These are phyloP conservation scores for Pseudopithomyces chartarum DNA, from an alignment of 2,329 filamentous ascomycete genomes.

Conservation along the genomic window DNA sequence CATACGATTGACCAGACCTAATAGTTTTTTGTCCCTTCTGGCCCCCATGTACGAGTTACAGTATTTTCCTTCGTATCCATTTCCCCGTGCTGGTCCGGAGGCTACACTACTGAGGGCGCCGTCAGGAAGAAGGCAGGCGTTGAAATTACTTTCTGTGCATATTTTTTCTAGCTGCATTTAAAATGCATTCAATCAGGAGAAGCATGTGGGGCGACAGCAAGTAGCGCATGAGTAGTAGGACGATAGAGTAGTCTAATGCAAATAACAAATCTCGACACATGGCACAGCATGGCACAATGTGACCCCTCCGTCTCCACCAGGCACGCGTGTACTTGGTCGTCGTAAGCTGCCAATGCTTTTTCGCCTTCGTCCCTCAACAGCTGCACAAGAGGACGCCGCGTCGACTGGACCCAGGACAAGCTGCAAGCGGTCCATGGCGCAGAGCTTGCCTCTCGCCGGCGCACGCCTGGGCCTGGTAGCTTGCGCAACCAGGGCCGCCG, in stretches of 20 bases:
- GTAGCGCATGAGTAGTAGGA: background rate
- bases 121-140: background rate
- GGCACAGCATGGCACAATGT: background rate
- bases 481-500: too few species aligned
- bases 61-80: background rate
- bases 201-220: background rate
- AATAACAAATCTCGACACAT: background rate
- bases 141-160: conserved; percentile 5
- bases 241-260: background rate
- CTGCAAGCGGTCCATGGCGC: too few species aligned
- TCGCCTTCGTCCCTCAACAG: too few species aligned
- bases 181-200: background rate
- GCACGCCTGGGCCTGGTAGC: too few species aligned
- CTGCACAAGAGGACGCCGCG: too few species aligned
- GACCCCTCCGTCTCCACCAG: too few species aligned
- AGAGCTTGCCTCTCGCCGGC: too few species aligned
- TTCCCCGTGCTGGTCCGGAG: background rate
- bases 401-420: too few species aligned
- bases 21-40: background rate
- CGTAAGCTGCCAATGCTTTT: background rate
- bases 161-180: conserved; percentile 6
- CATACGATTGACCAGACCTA: background rate
- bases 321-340: background rate
- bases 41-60: background rate
- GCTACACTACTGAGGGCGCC: background rate